Evolutionary conservation across 306 rosid species (phyloP).

Genomic region (Vigna angularis): DNA sequence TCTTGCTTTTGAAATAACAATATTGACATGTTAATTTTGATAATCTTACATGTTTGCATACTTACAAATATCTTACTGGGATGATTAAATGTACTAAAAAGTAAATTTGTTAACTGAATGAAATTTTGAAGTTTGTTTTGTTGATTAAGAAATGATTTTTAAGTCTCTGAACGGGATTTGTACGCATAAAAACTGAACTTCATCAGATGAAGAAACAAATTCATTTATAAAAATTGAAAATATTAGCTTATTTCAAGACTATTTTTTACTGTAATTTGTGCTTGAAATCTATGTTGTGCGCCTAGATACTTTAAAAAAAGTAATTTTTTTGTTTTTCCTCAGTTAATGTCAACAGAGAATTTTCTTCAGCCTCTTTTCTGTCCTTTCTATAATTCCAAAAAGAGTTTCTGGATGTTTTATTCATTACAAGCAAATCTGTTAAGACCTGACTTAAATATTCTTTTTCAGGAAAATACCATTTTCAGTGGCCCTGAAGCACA

Average conservation of each 20-base stretch:
- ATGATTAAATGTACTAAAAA: too few relatives aligned
- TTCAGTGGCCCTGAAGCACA: slow-evolving; percentile 73
- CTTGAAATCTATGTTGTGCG: neutral
- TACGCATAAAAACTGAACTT: slow-evolving; percentile 6
- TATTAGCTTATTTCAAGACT: neutral
- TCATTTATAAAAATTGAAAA: neutral
- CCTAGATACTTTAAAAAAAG: neutral
- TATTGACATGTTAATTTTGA: too few relatives aligned
- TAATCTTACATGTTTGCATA: too few relatives aligned
- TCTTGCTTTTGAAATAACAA: too few relatives aligned
- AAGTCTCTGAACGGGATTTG: neutral
- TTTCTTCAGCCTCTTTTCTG: neutral
- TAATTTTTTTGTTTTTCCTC: too few relatives aligned
- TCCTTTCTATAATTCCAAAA: slow-evolving; percentile 22
- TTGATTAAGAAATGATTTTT: neutral
- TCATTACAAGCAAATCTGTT: neutral
- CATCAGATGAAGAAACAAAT: too few relatives aligned
- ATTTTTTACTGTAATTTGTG: neutral
- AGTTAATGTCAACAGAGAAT: too few relatives aligned
- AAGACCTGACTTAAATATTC: slow-evolving; percentile 27
- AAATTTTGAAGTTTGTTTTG: neutral
- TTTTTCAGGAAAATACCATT: slow-evolving; percentile 82
- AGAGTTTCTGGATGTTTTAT: neutral
- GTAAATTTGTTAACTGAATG: slow-evolving; percentile 5
- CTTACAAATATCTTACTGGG: too few relatives aligned